phyloP scores from a whole-genome alignment of 371 early-diverging fungal species.

The Mortierella sp. region DNA sequence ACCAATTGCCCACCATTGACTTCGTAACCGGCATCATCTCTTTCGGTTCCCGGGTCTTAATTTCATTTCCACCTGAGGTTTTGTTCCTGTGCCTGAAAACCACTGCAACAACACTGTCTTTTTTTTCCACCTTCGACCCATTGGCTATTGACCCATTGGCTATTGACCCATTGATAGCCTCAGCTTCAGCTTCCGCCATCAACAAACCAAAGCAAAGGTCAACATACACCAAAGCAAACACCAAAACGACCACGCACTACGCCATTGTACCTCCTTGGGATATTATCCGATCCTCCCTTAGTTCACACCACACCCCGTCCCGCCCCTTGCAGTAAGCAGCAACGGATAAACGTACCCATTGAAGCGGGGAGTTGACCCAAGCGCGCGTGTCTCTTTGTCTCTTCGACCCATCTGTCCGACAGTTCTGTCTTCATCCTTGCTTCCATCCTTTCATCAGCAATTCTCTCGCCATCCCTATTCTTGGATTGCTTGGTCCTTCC shows the following conservation, averaged over 20 bases:
- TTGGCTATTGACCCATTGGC: neutral
- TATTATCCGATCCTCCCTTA: neutral
- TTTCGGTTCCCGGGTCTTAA: neutral
- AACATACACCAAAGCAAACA: neutral
- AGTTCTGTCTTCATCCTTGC: neutral
- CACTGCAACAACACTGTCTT: neutral
- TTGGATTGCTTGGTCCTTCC: neutral
- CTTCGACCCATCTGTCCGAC: neutral
- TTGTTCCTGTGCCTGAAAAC: neutral
- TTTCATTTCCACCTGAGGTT: neutral
- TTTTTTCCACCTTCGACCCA: neutral
- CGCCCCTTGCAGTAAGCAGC: neutral
- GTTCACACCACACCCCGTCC: neutral
- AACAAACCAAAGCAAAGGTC: neutral
- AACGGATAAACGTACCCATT: neutral
- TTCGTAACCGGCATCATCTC: neutral
- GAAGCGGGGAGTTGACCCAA: slow-evolving; percentile 6
- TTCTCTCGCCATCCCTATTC: slow-evolving; percentile 6
- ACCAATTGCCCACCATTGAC: neutral
- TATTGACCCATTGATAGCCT: neutral
- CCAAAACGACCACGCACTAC: neutral
- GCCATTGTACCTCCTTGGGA: neutral
- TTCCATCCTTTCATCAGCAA: neutral
- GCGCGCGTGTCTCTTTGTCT: neutral
- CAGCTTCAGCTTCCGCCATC: neutral